These are phyloP conservation scores for Diaporthe amygdali DNA, from an alignment of 2,329 filamentous ascomycete species.

Conservation along the genomic window DNA sequence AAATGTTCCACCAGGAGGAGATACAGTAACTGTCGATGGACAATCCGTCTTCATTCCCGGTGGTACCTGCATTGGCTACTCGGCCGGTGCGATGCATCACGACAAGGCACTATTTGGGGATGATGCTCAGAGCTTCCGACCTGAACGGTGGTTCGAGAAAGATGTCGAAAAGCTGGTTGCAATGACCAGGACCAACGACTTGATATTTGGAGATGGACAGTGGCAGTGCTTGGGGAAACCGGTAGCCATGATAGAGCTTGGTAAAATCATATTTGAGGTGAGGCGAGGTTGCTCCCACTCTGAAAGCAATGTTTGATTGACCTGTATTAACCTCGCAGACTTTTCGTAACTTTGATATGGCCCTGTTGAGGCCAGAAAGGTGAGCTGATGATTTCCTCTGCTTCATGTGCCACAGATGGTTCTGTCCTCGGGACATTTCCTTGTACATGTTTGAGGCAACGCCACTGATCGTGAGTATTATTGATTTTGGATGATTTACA, in stretches of 20 bases:
- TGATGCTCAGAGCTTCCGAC: constrained; percentile 51
- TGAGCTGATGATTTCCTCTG: neutral
- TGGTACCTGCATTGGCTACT: constrained; percentile 21
- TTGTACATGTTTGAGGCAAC: neutral
- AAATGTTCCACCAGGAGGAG: constrained; percentile 31
- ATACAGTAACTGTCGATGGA: constrained; percentile 32
- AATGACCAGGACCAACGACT: constrained; percentile 50
- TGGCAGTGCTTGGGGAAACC: constrained; percentile 11
- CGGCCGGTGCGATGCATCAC: constrained; percentile 66
- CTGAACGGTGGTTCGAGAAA: constrained; percentile 50
- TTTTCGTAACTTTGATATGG: neutral
- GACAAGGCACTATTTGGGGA: constrained; percentile 60
- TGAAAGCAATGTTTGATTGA: neutral
- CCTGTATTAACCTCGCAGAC: neutral
- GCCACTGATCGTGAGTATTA: neutral
- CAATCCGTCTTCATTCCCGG: constrained; percentile 20
- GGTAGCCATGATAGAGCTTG: constrained; percentile 1
- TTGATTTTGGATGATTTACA: neutral
- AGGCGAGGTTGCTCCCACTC: neutral
- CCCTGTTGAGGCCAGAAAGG: neutral
- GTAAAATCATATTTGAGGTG: neutral
- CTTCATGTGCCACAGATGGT: neutral
- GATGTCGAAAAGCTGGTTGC: constrained; percentile 43
- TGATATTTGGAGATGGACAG: constrained; percentile 54
- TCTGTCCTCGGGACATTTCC: neutral